Base-by-base conservation (phyloP, 2,329 filamentous ascomycete genomes). In the Fulvia fulva region DNA sequence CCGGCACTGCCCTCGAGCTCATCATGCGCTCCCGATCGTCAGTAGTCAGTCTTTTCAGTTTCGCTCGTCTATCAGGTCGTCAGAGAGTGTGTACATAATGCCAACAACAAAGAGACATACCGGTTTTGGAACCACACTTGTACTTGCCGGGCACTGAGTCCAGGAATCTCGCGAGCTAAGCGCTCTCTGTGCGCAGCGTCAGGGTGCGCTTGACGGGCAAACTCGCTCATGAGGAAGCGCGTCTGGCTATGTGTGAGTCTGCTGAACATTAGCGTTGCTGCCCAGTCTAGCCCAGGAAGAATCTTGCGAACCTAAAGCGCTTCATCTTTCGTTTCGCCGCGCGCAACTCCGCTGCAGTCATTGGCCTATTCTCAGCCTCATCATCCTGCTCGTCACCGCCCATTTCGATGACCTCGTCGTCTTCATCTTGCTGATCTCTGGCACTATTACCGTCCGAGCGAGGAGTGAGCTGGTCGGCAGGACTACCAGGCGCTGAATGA, bases 101-200 rank as follows among this genome's bases (percentile, higher is more conserved):
- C n/a, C n/a, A n/a, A n/a, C n/a, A n/a, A n/a, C n/a, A n/a, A n/a
- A 25, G 50, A 46, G 7, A 46, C 52, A 51, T 82, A 96, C 92
- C 92, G 85, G 76, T 97, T 97, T 75, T 97, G 92, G 76, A 97
- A 97, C 93, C 92, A 97, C 51, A 97, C 92, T 74, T 97, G 92
- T 23, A 97, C 93, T 73, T 97, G 92, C 61, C 92, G 85, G 37
- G 92, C 90, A 68, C 90, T 96, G 51, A 97, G 77, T 0, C 92
- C 93, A 30, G 93, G 92, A 47, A 97, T 97, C 72, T 97, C 91
- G 63, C 88, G 81, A 3, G 92, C 93, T 37, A 97, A 80, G 49
- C 91, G 83, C 72, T 96, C 92, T 62, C 92, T 83, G 73, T 96
- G 91, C 49, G 90, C 89, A 43, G 92, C 92, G 76, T 97, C 92